Evolutionary conservation across 2,329 filamentous ascomycete species (phyloP), one percentile per base, ranked within the genome.

Genomic region (Claviceps sorghi): DNA sequence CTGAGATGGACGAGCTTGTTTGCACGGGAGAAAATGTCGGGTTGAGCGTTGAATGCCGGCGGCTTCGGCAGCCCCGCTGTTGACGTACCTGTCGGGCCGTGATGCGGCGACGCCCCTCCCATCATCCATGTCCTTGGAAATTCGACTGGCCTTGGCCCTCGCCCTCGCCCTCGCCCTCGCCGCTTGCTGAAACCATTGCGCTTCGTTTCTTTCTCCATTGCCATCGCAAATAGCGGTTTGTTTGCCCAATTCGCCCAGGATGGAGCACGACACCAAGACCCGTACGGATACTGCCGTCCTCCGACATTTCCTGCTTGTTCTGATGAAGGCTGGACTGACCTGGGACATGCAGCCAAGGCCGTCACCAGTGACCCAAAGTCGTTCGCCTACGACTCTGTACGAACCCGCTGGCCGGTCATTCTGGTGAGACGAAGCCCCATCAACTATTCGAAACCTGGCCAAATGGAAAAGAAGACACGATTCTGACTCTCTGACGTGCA

Each of bases 401-500:
- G 84, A 62, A 84, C 89, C 59, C 78, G 93, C 66, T 98, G 91
- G 93, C 93, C 93, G 17, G 76, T 95, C 53, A 98, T 98, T 64
- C 72, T 98, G 60, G 88, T 94, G 61, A 65, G 78, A 64, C 47
- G 17, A n/a, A 22, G 17, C 11, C 8, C 13, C 38, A 17, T 2
- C 34, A 3, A 4, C 2, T 34, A n/a, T 7, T 17, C 22, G 7
- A 32, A 2, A 11, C 1, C n/a, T n/a, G 36, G 10, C 2, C 19
- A 11, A 6, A 11, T 17, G 17, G 3, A 30, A 21, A 3, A 2
- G 38, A 29, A 34, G 2, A 6, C 6, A 11, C 40, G 17, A 44
- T 15, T 41, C 17, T 51, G 13, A 55, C 15, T n/a, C 2, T 22
- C 10, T 9, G 21, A 8, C 3, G 0, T 11, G 0, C 56, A 94